phyloP scores from a whole-genome alignment of 2,329 filamentous ascomycete genomes.

The Sarocladiaceae sp. region DNA sequence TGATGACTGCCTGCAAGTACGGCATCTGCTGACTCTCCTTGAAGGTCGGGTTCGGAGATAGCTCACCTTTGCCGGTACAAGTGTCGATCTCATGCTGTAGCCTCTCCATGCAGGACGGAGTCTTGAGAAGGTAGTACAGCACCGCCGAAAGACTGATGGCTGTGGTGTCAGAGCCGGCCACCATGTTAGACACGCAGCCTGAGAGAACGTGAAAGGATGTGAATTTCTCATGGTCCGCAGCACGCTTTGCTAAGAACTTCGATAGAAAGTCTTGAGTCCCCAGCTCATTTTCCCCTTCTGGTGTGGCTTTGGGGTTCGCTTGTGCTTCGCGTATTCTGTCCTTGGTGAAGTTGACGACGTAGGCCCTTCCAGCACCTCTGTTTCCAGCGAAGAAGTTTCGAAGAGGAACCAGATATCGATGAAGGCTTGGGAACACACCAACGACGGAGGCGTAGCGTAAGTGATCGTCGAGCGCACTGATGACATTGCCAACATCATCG shows the following conservation, averaged over 20 bases:
- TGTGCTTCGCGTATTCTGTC: slow-evolving; percentile 22
- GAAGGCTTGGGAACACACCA: slow-evolving; percentile 15
- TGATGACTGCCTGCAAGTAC: slow-evolving; percentile 47
- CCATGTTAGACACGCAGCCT: slow-evolving; percentile 26
- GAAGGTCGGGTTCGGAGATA: slow-evolving; percentile 21
- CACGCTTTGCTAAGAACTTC: slow-evolving; percentile 27
- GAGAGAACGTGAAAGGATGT: slow-evolving; percentile 27
- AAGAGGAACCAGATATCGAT: slow-evolving; percentile 15
- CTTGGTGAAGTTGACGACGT: slow-evolving; percentile 20
- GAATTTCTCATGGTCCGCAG: slow-evolving; percentile 34
- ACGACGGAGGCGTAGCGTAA: slow-evolving; percentile 19
- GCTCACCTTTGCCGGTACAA: slow-evolving; percentile 10
- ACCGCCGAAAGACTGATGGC: slow-evolving; percentile 38
- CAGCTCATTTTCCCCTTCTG: slow-evolving; percentile 10
- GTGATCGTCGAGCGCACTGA: slow-evolving; percentile 20
- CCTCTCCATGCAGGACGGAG: slow-evolving; percentile 16
- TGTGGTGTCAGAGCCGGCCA: slow-evolving; percentile 38
- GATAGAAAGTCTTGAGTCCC: slow-evolving; percentile 16
- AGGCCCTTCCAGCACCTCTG: slow-evolving; percentile 18
- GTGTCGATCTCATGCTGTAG: slow-evolving; percentile 19
- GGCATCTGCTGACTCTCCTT: slow-evolving; percentile 35
- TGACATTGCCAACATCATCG: slow-evolving; percentile 36
- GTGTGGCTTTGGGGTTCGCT: slow-evolving; percentile 9
- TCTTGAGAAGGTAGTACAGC: slow-evolving; percentile 36
- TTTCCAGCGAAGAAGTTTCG: slow-evolving; percentile 13